These are phyloP conservation scores for Passalora sequoiae DNA, from an alignment of 2,329 filamentous ascomycete genomes.

Conservation along the genomic window DNA sequence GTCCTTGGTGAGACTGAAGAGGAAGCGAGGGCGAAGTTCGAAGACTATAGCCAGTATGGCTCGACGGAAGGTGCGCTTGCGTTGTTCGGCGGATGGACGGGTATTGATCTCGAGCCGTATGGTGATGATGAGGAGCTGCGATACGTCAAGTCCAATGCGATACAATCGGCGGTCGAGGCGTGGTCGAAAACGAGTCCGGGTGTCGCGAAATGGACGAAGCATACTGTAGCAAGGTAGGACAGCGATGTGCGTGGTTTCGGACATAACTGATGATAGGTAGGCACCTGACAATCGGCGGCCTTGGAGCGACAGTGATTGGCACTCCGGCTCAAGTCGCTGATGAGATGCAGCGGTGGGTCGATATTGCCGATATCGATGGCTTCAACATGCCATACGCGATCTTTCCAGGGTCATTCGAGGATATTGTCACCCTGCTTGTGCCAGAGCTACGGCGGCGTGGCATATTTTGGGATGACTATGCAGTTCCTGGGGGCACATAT, in stretches of 20 bases:
- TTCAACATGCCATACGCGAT: constrained; percentile 54
- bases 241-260: not conserved
- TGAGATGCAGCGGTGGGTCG: constrained; percentile 59
- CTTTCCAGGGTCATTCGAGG: constrained; percentile 12
- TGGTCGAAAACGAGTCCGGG: constrained; percentile 53
- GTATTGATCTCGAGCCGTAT: constrained; percentile 56
- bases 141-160: constrained; percentile 54
- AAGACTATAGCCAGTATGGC: constrained; percentile 56
- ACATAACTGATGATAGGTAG: not conserved
- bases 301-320: constrained; percentile 60
- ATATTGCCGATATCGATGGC: constrained; percentile 64
- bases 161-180: constrained; percentile 49
- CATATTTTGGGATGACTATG: constrained; percentile 50
- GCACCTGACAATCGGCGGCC: constrained; percentile 60
- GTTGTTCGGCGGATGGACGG: constrained; percentile 68
- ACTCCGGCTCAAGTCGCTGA: constrained; percentile 61
- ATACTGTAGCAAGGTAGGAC: constrained; percentile 53
- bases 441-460: constrained; percentile 58
- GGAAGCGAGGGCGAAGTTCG: constrained; percentile 58
- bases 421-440: constrained; percentile 57
- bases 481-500: constrained; percentile 53
- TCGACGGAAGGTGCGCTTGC: constrained; percentile 61
- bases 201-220: constrained; percentile 62
- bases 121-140: constrained; percentile 58
- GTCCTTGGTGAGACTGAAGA: constrained; percentile 60